A percentile compares a stretch with the other conserved stretches of the same genome.
phyloP scores from a whole-genome alignment of 768 basidiomycete genomes.

The Polyporus arcularius region DNA sequence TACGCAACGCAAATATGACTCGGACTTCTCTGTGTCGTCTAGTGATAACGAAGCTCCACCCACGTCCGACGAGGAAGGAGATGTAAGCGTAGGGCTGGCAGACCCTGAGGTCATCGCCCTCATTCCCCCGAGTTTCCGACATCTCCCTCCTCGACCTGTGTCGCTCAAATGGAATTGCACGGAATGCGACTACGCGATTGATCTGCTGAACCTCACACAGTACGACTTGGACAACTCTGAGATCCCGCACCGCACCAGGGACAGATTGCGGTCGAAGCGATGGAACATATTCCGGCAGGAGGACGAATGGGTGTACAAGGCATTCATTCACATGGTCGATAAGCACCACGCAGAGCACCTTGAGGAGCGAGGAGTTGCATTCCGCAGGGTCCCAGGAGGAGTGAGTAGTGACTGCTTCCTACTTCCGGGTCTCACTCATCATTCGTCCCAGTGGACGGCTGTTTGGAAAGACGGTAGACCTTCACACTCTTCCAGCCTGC shows the following conservation, averaged over 20 bases:
- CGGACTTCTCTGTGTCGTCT: conserved; percentile 59
- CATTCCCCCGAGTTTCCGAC: conserved; percentile 40
- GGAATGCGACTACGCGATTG: conserved; percentile 45
- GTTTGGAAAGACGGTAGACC: neutral
- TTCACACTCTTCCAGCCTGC: neutral
- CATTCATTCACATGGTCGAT: conserved; percentile 24
- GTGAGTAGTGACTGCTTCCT: neutral
- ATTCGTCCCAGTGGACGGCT: neutral
- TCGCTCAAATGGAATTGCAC: conserved; percentile 58
- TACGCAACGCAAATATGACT: conserved; percentile 39
- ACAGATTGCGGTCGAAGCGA: neutral
- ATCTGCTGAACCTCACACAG: conserved; percentile 44
- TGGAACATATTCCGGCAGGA: conserved; percentile 15
- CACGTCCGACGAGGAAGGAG: conserved; percentile 22
- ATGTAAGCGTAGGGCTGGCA: conserved; percentile 28
- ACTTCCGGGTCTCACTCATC: neutral
- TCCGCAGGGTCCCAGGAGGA: conserved; percentile 4
- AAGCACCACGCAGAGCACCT: conserved; percentile 25
- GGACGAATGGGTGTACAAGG: conserved; percentile 11
- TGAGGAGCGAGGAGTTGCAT: conserved; percentile 17
- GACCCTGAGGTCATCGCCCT: conserved; percentile 24
- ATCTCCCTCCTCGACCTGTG: conserved; percentile 38
- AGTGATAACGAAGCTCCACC: conserved; percentile 37
- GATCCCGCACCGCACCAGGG: conserved; percentile 2
- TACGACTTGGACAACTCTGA: conserved; percentile 31